Evolutionary conservation across 176 grass and related monocot genomes (phyloP).

Genomic region (Panicum miliaceum): DNA sequence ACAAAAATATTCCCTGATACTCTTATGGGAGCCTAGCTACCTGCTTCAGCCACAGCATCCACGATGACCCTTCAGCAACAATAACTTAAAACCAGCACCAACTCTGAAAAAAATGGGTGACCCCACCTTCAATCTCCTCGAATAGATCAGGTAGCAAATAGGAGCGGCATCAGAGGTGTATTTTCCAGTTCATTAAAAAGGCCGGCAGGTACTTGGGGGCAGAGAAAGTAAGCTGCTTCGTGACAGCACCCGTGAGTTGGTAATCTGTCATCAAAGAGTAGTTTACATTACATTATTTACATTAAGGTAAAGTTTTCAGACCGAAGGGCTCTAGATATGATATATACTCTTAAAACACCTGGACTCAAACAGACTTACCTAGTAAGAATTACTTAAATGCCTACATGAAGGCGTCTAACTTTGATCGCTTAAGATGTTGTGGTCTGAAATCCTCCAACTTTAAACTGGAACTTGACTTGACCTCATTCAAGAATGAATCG

Average conservation of each 20-base stretch:
- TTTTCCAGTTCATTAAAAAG: constrained; percentile 48
- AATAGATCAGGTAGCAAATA: constrained; percentile 2
- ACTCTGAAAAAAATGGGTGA: constrained; percentile 32
- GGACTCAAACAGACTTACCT: constrained; percentile 47
- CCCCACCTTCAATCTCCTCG: constrained; percentile 21
- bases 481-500: constrained; percentile 75
- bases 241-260: constrained; percentile 42
- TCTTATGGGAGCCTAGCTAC: constrained; percentile 45
- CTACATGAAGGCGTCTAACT: constrained; percentile 83
- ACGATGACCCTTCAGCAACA: background rate
- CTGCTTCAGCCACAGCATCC: constrained; percentile 33
- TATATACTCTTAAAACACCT: constrained; percentile 16
- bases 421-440: constrained; percentile 54
- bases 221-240: constrained; percentile 32
- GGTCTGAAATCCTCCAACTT: constrained; percentile 81
- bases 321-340: background rate
- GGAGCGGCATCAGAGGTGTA: constrained; percentile 17
- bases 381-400: constrained; percentile 41
- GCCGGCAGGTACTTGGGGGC: constrained; percentile 30
- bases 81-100: constrained; percentile 39
- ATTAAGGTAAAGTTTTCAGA: background rate
- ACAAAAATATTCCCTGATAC: constrained; percentile 50
- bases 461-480: constrained; percentile 66
- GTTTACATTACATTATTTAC: constrained; percentile 38
- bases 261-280: constrained; percentile 52